Evolutionary conservation across 331 rosid genomes (phyloP), one percentile per base, ranked within the genome.

Genomic region (Saraca asoca): DNA sequence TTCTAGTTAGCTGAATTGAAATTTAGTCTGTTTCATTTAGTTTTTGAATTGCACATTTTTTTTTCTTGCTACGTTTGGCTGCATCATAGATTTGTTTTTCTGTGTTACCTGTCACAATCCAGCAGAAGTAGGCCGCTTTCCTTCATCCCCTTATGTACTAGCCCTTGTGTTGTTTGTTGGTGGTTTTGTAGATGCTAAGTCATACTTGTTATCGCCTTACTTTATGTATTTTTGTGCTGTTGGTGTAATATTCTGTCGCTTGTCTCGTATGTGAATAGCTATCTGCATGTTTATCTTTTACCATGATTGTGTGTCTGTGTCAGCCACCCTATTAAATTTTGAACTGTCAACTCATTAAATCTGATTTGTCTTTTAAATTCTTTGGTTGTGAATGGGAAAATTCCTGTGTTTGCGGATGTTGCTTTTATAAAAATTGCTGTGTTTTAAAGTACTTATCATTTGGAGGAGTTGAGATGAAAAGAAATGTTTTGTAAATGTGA

Each of bases 1-100:
- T 70, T 62, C 39, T 58, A 6, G 11, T 24, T 70, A 63, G 14
- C 4, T 70, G 13, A 24, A 65, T 68, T 37, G 53, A n/a, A 15
- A 16, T 5, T 31, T 15, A 68, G 29, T 43, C 2, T 17, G 41
- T 5, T 66, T 53, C 5, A 10, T 54, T n/a, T 65, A 38, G 16
- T 31, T 34, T 55, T 13, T 0, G 31, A 24, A 24, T 51, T 64
- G 51, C 11, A 12, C n/a, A 12, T 0, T 42, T 11, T 64, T 33
- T 7, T 50, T 3, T 68, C 17, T 17, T 3, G 38, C 9, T 6
- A 2, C 43, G 0, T 16, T 11, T 12, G 20, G 9, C 3, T 43
- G 20, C 5, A 14, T 43, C 16, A 14, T 19, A 33, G 7, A 2
- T 9, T n/a, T 15, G 12, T 7, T 6, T 29, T 6, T n/a, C n/a